A percentile compares a stretch with the other conserved stretches of the same genome.
phyloP scores from a whole-genome alignment of 2,329 filamentous ascomycete genomes.

The Nigrograna mackinnonii region DNA sequence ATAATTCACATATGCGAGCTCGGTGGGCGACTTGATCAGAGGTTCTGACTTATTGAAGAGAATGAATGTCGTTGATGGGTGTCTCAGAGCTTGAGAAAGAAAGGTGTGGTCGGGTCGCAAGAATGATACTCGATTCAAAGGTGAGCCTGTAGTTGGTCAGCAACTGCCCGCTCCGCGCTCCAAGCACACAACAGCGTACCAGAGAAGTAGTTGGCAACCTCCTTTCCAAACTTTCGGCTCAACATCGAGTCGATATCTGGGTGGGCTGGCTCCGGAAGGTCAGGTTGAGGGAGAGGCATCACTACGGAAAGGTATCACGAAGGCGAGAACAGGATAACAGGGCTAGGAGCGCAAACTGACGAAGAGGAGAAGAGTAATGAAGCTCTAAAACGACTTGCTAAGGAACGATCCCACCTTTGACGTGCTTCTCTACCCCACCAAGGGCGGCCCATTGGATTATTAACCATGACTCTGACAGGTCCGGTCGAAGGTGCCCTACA shows the following conservation, averaged over 20 bases:
- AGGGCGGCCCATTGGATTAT: constrained; percentile 13
- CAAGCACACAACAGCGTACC: constrained; percentile 32
- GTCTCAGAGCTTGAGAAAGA: constrained; percentile 67
- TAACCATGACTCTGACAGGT: constrained; percentile 19
- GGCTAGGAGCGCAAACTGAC: constrained; percentile 1
- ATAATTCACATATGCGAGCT: constrained; percentile 70
- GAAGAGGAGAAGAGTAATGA: constrained; percentile 3
- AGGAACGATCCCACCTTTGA: constrained; percentile 3
- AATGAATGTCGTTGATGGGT: constrained; percentile 72
- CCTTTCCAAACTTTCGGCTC: constrained; percentile 75
- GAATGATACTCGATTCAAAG: constrained; percentile 79
- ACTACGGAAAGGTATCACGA: constrained; percentile 5
- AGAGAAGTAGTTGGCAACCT: constrained; percentile 83
- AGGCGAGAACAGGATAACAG: constrained; percentile 1
- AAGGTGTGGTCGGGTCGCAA: constrained; percentile 73
- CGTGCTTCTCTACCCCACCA: constrained; percentile 6
- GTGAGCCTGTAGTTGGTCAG: constrained; percentile 60
- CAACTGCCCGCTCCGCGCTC: background rate
- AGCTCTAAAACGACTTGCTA: no score
- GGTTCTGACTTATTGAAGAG: constrained; percentile 80
- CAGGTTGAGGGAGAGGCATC: constrained; percentile 45
- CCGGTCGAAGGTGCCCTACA: constrained; percentile 4
- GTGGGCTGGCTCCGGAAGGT: constrained; percentile 62
- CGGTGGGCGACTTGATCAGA: constrained; percentile 62
- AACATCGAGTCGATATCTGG: constrained; percentile 69